Percentiles rank a stretch among this genome's conserved stretches.
phyloP scores from a whole-genome alignment of 163 green algal genomes.

The Coccomyxa subellipsoidea region DNA sequence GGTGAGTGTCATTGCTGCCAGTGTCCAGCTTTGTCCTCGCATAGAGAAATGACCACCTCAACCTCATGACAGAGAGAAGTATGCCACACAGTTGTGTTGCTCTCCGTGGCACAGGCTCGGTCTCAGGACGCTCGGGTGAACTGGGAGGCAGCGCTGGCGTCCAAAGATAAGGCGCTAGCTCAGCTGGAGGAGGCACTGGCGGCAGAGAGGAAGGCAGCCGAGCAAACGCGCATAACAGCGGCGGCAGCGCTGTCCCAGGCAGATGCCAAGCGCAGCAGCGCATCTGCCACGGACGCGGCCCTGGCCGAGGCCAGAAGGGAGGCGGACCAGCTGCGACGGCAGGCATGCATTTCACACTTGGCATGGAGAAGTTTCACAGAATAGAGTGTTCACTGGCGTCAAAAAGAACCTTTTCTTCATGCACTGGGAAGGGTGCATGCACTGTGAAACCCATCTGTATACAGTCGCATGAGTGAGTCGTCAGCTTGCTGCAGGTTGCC shows the following conservation, averaged over 20 bases:
- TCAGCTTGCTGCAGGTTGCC: neutral
- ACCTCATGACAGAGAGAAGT: neutral
- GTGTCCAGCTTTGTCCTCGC: neutral
- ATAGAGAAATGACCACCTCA: neutral
- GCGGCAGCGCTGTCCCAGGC: neutral
- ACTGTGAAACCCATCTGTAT: neutral
- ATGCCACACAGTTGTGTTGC: neutral
- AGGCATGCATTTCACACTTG: neutral
- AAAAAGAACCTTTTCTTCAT: neutral
- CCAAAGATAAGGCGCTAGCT: slow-evolving; percentile 65
- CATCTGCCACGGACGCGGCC: slow-evolving; percentile 2
- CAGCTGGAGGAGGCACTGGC: slow-evolving; percentile 66
- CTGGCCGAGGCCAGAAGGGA: neutral
- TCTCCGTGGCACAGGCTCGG: slow-evolving; percentile 35
- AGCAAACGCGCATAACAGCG: slow-evolving; percentile 22
- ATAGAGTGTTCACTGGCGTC: neutral
- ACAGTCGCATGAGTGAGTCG: neutral
- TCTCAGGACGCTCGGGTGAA: slow-evolving; percentile 62
- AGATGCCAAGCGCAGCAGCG: slow-evolving; percentile 14
- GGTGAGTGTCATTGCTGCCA: slow-evolving; percentile 34
- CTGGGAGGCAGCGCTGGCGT: slow-evolving; percentile 60
- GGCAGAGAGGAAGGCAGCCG: slow-evolving; percentile 43
- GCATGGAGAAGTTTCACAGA: neutral
- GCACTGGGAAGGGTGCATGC: neutral
- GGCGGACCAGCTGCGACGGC: slow-evolving; percentile 1